phyloP scores from a whole-genome alignment of 2,329 filamentous ascomycete genomes.

The Stagonosporopsis vannaccii region DNA sequence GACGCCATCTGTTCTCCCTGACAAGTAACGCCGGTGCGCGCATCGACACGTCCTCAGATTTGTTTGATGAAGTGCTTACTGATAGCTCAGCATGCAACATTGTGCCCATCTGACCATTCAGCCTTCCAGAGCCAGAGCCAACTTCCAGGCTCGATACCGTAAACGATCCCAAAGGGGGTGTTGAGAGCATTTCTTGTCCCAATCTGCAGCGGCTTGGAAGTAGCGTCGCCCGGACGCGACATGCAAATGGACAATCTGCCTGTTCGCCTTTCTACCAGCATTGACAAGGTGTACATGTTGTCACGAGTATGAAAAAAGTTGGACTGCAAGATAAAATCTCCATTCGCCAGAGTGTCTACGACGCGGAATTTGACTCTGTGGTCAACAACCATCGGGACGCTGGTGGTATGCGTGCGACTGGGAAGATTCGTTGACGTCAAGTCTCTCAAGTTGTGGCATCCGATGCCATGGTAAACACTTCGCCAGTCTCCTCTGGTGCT shows the following conservation, averaged over 20 bases:
- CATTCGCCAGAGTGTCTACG: neutral
- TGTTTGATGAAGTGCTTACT: neutral
- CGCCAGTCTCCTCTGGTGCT: slow-evolving; percentile 19
- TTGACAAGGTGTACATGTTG: slow-evolving; percentile 7
- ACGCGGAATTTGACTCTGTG: slow-evolving; percentile 10
- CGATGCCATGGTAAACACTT: slow-evolving; percentile 20
- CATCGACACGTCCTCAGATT: neutral
- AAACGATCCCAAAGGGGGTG: slow-evolving; percentile 20
- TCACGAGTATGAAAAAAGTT: slow-evolving; percentile 18
- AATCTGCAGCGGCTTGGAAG: neutral
- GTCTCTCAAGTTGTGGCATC: slow-evolving; percentile 12
- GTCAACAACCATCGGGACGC: neutral
- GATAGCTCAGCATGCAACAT: neutral
- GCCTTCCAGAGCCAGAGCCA: slow-evolving; percentile 25
- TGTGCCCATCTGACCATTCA: slow-evolving; percentile 4
- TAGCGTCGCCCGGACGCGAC: slow-evolving; percentile 2
- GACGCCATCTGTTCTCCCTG: no score
- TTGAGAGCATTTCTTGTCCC: slow-evolving; percentile 11
- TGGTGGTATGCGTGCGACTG: neutral
- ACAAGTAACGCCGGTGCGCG: no score
- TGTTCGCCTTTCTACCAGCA: slow-evolving; percentile 14
- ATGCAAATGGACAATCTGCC: slow-evolving; percentile 12
- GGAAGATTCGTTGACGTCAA: neutral
- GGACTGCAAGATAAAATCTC: slow-evolving; percentile 18
- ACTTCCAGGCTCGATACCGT: slow-evolving; percentile 18